Evolutionary conservation across 2,329 filamentous ascomycete genomes (phyloP).

Genomic region (Trichoderma sp.): DNA sequence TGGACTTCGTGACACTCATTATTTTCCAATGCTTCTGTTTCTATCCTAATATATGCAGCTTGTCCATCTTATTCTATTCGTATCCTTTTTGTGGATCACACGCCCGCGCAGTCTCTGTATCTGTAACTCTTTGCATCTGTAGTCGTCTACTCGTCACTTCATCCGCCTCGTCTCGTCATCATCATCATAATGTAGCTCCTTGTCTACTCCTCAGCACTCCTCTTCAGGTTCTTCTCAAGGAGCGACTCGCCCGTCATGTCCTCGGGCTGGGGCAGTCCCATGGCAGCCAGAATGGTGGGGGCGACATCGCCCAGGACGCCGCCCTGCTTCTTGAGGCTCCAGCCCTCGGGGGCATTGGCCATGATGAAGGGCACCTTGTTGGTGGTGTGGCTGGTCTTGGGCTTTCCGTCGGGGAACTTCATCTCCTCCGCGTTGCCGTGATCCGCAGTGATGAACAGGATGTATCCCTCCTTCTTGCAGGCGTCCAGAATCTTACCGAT

Average conservation of each 20-base stretch:
- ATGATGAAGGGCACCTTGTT: slow-evolving; percentile 98
- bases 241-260: slow-evolving; percentile 91
- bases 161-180: neutral
- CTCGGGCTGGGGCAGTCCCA: slow-evolving; percentile 87
- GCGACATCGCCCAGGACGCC: slow-evolving; percentile 97
- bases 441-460: slow-evolving; percentile 93
- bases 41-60: slow-evolving; percentile 13
- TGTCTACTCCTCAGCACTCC: slow-evolving; percentile 35
- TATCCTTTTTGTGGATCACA: neutral
- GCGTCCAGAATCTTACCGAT: slow-evolving; percentile 91
- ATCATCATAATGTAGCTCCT: neutral
- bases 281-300: slow-evolving; percentile 85
- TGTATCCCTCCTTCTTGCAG: slow-evolving; percentile 90
- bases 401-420: slow-evolving; percentile 92
- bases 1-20: too few relatives aligned
- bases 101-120: neutral
- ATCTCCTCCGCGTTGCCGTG: slow-evolving; percentile 99
- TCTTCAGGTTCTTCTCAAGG: slow-evolving; percentile 68
- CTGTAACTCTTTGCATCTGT: neutral
- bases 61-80: slow-evolving; percentile 3
- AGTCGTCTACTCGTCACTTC: neutral
- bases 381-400: slow-evolving; percentile 96
- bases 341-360: slow-evolving; percentile 91
- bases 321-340: slow-evolving; percentile 78
- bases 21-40: slow-evolving; percentile 13